Percentiles rank a stretch among this genome's conserved stretches.
Conservation (phyloP, 805 yeast species). For the Ogataea pilisensis region DNA sequence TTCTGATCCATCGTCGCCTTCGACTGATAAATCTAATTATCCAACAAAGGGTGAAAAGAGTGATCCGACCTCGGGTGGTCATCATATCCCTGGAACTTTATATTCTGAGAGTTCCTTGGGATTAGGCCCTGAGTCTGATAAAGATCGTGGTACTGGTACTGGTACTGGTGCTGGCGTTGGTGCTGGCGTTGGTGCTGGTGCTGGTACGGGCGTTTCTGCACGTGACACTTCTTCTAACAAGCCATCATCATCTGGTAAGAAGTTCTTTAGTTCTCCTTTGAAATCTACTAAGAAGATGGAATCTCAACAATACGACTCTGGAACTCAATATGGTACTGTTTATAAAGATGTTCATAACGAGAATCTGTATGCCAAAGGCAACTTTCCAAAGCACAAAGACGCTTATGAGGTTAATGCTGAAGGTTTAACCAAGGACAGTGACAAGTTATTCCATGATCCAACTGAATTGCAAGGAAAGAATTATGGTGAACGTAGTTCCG, state of each 20-base stretch:
- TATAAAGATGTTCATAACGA: slow-evolving; percentile 14
- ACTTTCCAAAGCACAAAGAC: neutral
- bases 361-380: neutral
- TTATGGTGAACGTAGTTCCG: too few relatives aligned
- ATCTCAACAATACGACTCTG: neutral
- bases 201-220: neutral
- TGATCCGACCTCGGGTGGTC: neutral
- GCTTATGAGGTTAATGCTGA: slow-evolving; percentile 2
- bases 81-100: neutral
- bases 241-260: neutral
- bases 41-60: too few relatives aligned
- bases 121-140: neutral
- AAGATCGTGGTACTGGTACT: neutral
- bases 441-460: slow-evolving; percentile 1
- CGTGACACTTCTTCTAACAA: neutral
- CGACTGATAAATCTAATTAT: too few relatives aligned
- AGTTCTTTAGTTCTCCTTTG: neutral
- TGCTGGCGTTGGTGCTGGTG: slow-evolving; percentile 3
- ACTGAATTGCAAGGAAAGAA: too few relatives aligned
- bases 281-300: neutral
- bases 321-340: slow-evolving; percentile 14
- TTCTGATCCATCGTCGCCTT: neutral
- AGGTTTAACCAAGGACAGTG: neutral
- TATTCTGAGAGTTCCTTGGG: neutral
- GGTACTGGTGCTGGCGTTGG: slow-evolving; percentile 3